Evolutionary conservation across 345 rosid genomes (phyloP).

Genomic region (Gossypium raimondii): DNA sequence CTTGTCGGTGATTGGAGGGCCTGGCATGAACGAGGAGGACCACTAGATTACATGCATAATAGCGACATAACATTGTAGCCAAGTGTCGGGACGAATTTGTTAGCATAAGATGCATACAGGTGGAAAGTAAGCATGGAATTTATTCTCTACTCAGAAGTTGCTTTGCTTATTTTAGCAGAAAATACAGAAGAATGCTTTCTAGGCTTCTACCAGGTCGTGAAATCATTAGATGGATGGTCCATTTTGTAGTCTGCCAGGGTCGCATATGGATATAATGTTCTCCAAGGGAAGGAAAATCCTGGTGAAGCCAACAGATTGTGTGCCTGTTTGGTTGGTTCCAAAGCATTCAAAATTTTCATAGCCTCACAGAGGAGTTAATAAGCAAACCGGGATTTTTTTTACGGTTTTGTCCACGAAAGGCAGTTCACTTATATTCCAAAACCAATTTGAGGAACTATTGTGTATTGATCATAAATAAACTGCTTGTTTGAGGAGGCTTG

Average conservation of each 20-base stretch:
- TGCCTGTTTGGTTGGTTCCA: not conserved
- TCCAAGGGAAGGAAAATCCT: not conserved
- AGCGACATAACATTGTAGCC: not conserved
- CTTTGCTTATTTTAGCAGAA: conserved; percentile 10
- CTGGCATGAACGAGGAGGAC: not conserved
- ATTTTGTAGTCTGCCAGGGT: not conserved
- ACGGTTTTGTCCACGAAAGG: too few relatives aligned
- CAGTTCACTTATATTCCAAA: too few relatives aligned
- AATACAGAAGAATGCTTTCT: not conserved
- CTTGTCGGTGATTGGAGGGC: not conserved
- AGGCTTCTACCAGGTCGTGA: not conserved
- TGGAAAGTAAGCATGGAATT: conserved; percentile 10
- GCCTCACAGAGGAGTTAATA: too few relatives aligned
- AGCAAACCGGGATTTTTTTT: too few relatives aligned
- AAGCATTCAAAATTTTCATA: too few relatives aligned
- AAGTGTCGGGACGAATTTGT: not conserved
- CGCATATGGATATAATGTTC: not conserved
- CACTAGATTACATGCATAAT: not conserved
- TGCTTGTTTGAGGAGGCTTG: conserved; percentile 2
- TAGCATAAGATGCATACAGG: conserved; percentile 9
- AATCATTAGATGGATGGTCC: not conserved
- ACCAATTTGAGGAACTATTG: not conserved
- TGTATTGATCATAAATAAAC: not conserved
- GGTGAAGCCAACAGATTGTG: not conserved
- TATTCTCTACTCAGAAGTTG: not conserved